These are phyloP conservation scores for Aspergillus sp. DNA, from an alignment of 2,329 filamentous ascomycete species.

Conservation along the genomic window DNA sequence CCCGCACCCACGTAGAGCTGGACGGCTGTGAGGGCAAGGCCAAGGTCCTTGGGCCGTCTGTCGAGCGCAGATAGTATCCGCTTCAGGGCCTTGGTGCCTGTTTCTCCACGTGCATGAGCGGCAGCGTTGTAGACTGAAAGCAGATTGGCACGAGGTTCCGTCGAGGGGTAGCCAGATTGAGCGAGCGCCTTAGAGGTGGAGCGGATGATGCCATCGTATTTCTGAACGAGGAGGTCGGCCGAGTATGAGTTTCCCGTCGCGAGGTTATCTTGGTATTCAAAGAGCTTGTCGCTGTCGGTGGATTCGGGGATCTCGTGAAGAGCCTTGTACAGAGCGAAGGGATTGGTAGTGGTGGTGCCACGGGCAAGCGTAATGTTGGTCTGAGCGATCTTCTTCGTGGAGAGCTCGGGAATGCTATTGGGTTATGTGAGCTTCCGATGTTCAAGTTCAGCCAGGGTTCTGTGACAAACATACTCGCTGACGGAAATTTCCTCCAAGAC, in stretches of 20 bases:
- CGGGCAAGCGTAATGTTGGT: constrained; percentile 58
- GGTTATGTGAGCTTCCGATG: constrained; percentile 13
- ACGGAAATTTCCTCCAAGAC: constrained; percentile 54
- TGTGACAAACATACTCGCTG: constrained; percentile 46
- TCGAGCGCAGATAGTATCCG: constrained; percentile 69
- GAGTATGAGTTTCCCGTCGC: constrained; percentile 58
- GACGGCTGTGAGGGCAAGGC: constrained; percentile 74
- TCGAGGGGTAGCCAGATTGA: constrained; percentile 51
- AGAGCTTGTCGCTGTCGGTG: constrained; percentile 57
- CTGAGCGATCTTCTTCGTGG: constrained; percentile 61
- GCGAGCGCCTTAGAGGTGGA: constrained; percentile 56
- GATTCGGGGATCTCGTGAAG: constrained; percentile 53
- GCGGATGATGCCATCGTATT: constrained; percentile 59
- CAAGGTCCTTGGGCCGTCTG: constrained; percentile 75
- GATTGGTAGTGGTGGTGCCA: constrained; percentile 50
- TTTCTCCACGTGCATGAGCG: constrained; percentile 62
- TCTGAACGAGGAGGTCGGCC: constrained; percentile 60
- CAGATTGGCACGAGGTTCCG: constrained; percentile 54
- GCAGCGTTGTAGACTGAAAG: constrained; percentile 71
- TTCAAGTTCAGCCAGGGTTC: neutral
- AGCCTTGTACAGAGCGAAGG: constrained; percentile 59
- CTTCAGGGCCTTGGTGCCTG: constrained; percentile 69
- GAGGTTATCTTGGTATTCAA: constrained; percentile 58
- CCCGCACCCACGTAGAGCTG: constrained; percentile 76
- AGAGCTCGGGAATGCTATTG: constrained; percentile 57